phyloP scores from a whole-genome alignment of 352 stramenopile genomes.

The Pythium sukuiense region DNA sequence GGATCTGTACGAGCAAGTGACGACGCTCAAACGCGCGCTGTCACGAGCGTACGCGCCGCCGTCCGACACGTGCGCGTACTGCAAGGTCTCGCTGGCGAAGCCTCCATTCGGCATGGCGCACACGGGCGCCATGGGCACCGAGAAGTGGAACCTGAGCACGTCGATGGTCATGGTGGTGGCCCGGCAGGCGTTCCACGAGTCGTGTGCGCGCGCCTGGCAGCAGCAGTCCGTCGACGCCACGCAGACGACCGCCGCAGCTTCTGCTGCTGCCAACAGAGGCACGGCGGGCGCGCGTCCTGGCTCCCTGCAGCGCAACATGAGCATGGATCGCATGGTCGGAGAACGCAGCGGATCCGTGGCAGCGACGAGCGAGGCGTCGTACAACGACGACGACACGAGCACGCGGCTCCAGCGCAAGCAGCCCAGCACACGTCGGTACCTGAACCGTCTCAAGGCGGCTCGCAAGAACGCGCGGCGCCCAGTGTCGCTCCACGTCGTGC shows the following conservation, averaged over 20 bases:
- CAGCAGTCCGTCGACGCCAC: conserved; percentile 71
- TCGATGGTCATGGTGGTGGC: conserved; percentile 83
- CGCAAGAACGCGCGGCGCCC: conserved; percentile 59
- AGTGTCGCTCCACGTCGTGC: conserved; percentile 69
- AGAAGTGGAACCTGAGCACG: conserved; percentile 85
- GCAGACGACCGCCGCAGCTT: conserved; percentile 17
- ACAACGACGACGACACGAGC: conserved; percentile 28
- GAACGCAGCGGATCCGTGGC: conserved; percentile 20
- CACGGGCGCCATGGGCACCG: conserved; percentile 53
- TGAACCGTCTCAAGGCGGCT: conserved; percentile 76
- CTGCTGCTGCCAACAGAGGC: not conserved
- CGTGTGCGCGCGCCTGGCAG: conserved; percentile 84
- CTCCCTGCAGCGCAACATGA: conserved; percentile 21
- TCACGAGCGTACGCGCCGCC: conserved; percentile 71
- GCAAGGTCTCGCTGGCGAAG: conserved; percentile 77
- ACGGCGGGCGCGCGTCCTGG: not conserved
- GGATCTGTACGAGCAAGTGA: conserved; percentile 86
- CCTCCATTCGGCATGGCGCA: conserved; percentile 85
- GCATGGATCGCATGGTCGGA: conserved; percentile 20
- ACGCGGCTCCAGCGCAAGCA: conserved; percentile 63
- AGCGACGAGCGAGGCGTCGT: conserved; percentile 14
- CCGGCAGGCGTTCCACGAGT: conserved; percentile 84
- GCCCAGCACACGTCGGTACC: conserved; percentile 76
- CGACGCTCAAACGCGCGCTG: conserved; percentile 71
- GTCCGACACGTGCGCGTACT: conserved; percentile 79